These are phyloP conservation scores for Eutypa lata DNA, from an alignment of 2,329 filamentous ascomycete genomes.

Conservation along the genomic window DNA sequence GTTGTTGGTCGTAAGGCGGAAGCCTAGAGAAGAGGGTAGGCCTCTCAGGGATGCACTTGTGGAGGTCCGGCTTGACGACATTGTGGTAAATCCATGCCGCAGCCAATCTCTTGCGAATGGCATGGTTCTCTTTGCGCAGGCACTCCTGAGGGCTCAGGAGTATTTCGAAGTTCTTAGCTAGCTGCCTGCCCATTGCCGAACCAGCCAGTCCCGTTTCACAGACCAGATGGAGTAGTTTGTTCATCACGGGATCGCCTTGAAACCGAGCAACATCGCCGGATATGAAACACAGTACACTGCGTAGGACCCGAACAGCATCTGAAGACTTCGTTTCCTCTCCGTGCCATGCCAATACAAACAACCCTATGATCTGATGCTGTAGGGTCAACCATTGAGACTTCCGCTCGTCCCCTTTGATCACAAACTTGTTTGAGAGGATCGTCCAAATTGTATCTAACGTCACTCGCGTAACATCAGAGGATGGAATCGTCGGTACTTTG, in stretches of 20 bases:
- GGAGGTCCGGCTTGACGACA: conserved; percentile 32
- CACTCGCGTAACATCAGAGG: conserved; percentile 18
- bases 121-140: conserved; percentile 23
- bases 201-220: conserved; percentile 12
- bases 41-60: conserved; percentile 41
- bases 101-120: conserved; percentile 20
- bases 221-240: conserved; percentile 19
- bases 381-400: conserved; percentile 7
- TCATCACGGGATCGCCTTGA: conserved; percentile 7
- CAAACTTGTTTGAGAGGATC: conserved; percentile 25
- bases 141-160: conserved; percentile 25
- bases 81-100: conserved; percentile 26
- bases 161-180: conserved; percentile 24
- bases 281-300: conserved; percentile 26
- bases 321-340: neutral
- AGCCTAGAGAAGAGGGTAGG: no score
- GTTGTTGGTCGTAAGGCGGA: no score
- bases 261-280: conserved; percentile 29
- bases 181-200: conserved; percentile 18
- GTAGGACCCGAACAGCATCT: conserved; percentile 16
- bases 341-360: conserved; percentile 3
- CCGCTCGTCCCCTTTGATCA: conserved; percentile 7
- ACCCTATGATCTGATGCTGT: conserved; percentile 11
- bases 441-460: conserved; percentile 23
- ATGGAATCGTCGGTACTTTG: conserved; percentile 1